Conservation (phyloP, 768 basidiomycete genomes). For the Rhodotorula graminis region DNA sequence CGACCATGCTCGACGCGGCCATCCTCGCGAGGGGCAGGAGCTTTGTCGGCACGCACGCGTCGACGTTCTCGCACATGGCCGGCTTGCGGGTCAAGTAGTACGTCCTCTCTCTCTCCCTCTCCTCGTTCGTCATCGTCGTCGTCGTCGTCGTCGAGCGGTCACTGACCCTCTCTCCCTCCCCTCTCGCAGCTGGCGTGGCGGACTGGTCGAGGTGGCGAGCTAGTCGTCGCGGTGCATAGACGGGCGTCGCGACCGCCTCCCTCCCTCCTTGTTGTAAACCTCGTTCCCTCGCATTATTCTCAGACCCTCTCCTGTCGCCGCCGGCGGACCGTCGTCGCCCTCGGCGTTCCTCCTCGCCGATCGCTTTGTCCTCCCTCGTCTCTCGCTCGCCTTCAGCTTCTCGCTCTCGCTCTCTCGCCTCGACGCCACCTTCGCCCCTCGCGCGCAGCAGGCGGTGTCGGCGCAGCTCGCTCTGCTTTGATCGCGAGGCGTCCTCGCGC, state of each 20-base stretch:
- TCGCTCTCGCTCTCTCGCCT: neutral
- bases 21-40: slow-evolving; percentile 19
- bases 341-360: too few species aligned
- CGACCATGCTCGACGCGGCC: slow-evolving; percentile 30
- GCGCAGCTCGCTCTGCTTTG: neutral
- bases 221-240: neutral
- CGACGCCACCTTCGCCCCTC: too few species aligned
- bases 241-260: neutral
- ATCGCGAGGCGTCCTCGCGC: neutral
- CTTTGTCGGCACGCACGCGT: slow-evolving; percentile 32
- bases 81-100: slow-evolving; percentile 33
- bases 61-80: slow-evolving; percentile 26
- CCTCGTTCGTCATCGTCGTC: too few species aligned
- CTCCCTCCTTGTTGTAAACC: neutral
- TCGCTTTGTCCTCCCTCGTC: too few species aligned
- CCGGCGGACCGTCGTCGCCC: too few species aligned
- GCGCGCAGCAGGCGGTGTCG: too few species aligned
- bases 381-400: neutral
- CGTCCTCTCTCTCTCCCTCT: neutral
- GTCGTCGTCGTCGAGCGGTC: neutral
- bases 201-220: slow-evolving; percentile 17
- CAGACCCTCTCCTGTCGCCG: too few species aligned
- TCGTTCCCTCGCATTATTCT: too few species aligned
- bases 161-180: neutral
- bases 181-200: slow-evolving; percentile 26